Percentiles rank a stretch among this genome's conserved stretches.
phyloP scores from a whole-genome alignment of 306 rosid genomes.

The Quercus alba region DNA sequence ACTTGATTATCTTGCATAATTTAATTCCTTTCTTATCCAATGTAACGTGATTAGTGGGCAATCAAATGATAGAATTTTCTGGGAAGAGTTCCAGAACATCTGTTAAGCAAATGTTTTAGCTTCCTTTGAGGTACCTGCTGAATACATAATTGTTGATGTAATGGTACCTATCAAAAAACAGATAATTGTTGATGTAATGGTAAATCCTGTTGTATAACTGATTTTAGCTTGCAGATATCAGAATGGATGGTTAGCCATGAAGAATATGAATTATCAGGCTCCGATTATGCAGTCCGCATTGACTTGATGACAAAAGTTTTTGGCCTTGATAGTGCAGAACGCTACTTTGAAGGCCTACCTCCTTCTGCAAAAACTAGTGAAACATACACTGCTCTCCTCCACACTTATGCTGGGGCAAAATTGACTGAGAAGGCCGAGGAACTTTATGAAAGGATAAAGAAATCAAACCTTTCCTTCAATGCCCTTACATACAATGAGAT shows the following conservation, averaged over 20 bases:
- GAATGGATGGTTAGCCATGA: constrained; percentile 84
- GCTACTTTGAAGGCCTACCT: constrained; percentile 83
- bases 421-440: constrained; percentile 76
- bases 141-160: not conserved
- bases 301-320: constrained; percentile 89
- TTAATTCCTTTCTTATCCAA: not conserved
- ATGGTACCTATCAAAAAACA: not conserved
- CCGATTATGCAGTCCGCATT: constrained; percentile 79
- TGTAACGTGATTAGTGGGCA: not conserved
- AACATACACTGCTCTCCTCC: constrained; percentile 88
- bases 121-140: not conserved
- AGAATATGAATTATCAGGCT: constrained; percentile 55
- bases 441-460: constrained; percentile 62
- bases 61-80: not conserved
- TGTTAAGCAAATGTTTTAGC: not conserved
- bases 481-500: constrained; percentile 84
- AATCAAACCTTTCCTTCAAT: constrained; percentile 45
- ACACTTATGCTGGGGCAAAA: constrained; percentile 75
- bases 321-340: constrained; percentile 87
- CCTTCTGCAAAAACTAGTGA: constrained; percentile 57
- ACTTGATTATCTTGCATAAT: not conserved
- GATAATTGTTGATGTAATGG: not conserved
- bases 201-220: constrained; percentile 14
- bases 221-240: constrained; percentile 60
- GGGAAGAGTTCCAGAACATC: not conserved